Evolutionary conservation across 208 protist genomes (phyloP), one percentile per base, ranked within the genome.

Genomic region (Vickermania ingenoplastis): DNA sequence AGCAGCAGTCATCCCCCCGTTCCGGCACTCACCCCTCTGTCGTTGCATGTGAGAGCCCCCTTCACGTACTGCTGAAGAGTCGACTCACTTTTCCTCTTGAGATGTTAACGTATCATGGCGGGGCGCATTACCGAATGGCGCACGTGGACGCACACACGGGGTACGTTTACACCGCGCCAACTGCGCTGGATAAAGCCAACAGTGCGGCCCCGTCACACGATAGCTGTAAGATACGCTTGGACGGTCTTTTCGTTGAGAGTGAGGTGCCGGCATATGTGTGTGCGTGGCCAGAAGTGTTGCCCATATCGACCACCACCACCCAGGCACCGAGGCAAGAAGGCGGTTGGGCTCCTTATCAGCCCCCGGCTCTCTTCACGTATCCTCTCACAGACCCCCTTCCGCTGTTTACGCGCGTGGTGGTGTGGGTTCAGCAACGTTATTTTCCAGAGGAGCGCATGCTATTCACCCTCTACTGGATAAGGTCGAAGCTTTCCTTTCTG

Each of bases 11-110:
- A n/a, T n/a, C n/a, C n/a, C n/a, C n/a, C n/a, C n/a, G n/a, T n/a
- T n/a, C n/a, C n/a, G n/a, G n/a, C n/a, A n/a, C n/a, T n/a, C n/a
- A n/a, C n/a, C n/a, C n/a, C n/a, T n/a, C n/a, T n/a, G n/a, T n/a
- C n/a, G n/a, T n/a, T n/a, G n/a, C n/a, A n/a, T n/a, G n/a, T n/a
- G n/a, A n/a, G n/a, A n/a, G n/a, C n/a, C 22, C 72, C 1, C 26
- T 68, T 24, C 23, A 72, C 7, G 82, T 77, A 25, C 57, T 77
- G 48, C 68, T 74, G 2, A 74, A 69, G 22, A 23, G 77, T 22
- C 70, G 72, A 0, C 50, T 86, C 7, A 79, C 76, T 36, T 52
- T 84, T 4, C 83, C 83, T n/a, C 69, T 90, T 17, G 57, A 62
- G 29, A 77, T 75, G 63, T 65, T 90, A 51, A 82, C 79, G 56